These are phyloP conservation scores for Ambrosiella cleistominuta DNA, from an alignment of 2,329 filamentous ascomycete species.

Conservation along the genomic window DNA sequence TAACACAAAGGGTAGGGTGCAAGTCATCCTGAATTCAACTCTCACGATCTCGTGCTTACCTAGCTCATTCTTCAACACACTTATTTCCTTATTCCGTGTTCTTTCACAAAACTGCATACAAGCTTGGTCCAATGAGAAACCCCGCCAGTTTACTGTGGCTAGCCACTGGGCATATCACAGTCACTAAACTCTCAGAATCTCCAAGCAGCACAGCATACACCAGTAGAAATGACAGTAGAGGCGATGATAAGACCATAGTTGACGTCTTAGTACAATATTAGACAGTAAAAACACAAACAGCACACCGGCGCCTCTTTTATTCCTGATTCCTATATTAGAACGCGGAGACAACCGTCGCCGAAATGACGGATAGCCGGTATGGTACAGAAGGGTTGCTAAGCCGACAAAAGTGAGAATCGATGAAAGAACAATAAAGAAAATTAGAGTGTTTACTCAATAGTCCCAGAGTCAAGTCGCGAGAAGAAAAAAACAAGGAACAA, in stretches of 20 bases:
- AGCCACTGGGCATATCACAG: too few relatives aligned
- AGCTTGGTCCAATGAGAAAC: too few relatives aligned
- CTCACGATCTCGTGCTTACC: neutral
- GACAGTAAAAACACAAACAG: conserved; percentile 4
- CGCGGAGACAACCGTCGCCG: neutral
- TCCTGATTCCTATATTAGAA: conserved; percentile 5
- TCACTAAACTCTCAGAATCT: too few relatives aligned
- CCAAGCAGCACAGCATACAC: neutral
- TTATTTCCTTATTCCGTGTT: too few relatives aligned
- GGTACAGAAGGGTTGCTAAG: neutral
- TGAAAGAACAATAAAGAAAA: neutral
- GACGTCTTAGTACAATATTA: neutral
- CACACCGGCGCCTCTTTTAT: conserved; percentile 4
- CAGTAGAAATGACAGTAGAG: neutral
- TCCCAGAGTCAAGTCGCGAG: conserved; percentile 2
- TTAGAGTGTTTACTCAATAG: neutral
- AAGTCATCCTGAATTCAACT: neutral
- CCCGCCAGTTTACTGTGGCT: too few relatives aligned
- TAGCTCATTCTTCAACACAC: neutral
- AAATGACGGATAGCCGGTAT: neutral
- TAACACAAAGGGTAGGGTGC: conserved; percentile 5
- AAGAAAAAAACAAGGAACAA: conserved; percentile 15
- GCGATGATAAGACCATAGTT: neutral
- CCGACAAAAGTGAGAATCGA: neutral
- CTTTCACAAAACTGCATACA: too few relatives aligned